Conservation (phyloP, 139 green algal species). For the Chlamydomonas sp. region DNA sequence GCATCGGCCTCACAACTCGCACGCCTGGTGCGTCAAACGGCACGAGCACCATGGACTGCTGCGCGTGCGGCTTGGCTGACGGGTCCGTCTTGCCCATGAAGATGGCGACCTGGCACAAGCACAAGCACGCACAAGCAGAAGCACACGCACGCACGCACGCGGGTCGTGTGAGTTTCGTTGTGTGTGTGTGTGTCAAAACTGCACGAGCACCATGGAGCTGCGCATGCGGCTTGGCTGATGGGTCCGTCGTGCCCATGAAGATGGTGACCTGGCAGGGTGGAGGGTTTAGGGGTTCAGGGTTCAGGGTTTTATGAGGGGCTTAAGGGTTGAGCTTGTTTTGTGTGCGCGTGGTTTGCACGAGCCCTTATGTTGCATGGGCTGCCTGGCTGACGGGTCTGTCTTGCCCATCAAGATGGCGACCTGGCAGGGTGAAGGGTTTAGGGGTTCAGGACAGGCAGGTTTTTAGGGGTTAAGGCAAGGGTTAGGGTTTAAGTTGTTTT, state of each 20-base stretch:
- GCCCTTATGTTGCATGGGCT: conserved; percentile 32
- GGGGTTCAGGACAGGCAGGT: too few relatives aligned
- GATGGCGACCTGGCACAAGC: conserved; percentile 63
- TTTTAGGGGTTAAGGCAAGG: conserved; percentile 42
- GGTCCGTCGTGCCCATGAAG: conserved; percentile 92
- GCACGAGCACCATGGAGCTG: conserved; percentile 91
- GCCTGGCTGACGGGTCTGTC: conserved; percentile 42
- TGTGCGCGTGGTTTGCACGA: conserved; percentile 72
- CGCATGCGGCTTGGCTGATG: conserved; percentile 44
- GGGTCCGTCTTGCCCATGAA: conserved; percentile 92
- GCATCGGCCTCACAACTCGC: conserved; percentile 45
- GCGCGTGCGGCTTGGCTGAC: conserved; percentile 50
- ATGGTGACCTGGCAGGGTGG: conserved; percentile 73
- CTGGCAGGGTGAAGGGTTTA: conserved; percentile 43
- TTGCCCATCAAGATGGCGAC: conserved; percentile 97
- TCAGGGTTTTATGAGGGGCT: conserved; percentile 43
- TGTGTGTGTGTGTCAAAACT: conserved; percentile 46
- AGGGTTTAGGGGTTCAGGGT: neutral
- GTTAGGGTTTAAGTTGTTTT: conserved; percentile 22
- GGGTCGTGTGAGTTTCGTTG: conserved; percentile 53
- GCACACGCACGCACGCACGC: conserved; percentile 4
- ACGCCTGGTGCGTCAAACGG: conserved; percentile 75
- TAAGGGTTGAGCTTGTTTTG: conserved; percentile 24
- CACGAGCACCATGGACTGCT: conserved; percentile 94
- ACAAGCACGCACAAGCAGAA: conserved; percentile 49